Base-by-base conservation (phyloP, 495 filamentous ascomycete genomes). In the Podospora appendiculata region DNA sequence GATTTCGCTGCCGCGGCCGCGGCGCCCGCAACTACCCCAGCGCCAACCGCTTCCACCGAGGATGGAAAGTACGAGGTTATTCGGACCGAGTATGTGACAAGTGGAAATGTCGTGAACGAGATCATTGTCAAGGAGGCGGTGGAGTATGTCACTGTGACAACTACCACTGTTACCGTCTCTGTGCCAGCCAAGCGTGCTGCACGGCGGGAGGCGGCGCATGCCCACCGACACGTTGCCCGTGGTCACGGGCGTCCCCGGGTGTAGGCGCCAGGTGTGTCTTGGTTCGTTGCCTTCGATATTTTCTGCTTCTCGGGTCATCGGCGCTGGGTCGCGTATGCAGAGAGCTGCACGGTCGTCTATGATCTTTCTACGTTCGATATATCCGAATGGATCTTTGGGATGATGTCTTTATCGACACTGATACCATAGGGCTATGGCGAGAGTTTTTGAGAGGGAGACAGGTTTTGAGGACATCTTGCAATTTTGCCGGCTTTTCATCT, bases 91-190 rank as follows among this genome's bases (percentile, higher is more conserved):
- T 72, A 66, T 36, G 49, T 72, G 19, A 73, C 74, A 18, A 59
- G 61, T 16, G 69, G 64, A 50, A 53, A 58, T 34, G 54, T 68
- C 16, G 69, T 77, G 13, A 65, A 65, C 51, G 66, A 71, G 61
- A 61, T 77, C 16, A 58, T 77, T 11, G 66, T 71, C 63, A 69
- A 72, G 49, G 68, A 76, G 60, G 70, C 68, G 17, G 56, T 73
- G 8, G 66, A 70, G 43, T 74, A 70, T 25, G 69, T 76, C 36
- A 61, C 58, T 1, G 56, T 66, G 6, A 68, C 64, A 4, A 70
- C 70, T 2, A 67, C 64, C 3, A 68, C 68, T 7, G 58, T 65
- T 8, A 62, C 54, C 2, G 58, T 38, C 9, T 13, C 53, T 4
- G 61, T 64, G 7, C 54, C 48, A 14, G 46, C 32, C 4, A 48